Conservation (phyloP, 495 filamentous ascomycete species). For the Letharia columbiana region DNA sequence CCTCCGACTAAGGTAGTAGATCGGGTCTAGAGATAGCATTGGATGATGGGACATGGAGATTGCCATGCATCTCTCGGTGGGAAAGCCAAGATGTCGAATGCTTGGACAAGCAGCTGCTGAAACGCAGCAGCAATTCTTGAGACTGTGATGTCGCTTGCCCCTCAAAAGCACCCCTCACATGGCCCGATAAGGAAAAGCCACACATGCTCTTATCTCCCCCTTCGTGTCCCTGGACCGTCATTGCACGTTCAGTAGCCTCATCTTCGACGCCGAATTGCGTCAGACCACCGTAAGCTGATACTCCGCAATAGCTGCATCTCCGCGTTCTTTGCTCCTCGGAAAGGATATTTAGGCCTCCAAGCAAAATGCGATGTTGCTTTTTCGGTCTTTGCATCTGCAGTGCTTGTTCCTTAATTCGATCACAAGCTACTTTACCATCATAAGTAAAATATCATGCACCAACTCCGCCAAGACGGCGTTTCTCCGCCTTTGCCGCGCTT, state of each 20-base stretch:
- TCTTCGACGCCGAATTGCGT: background rate
- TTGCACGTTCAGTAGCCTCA: background rate
- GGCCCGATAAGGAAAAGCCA: constrained; percentile 18
- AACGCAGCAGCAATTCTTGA: background rate
- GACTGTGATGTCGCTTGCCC: background rate
- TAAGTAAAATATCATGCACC: background rate
- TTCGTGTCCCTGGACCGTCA: background rate
- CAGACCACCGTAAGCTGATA: background rate
- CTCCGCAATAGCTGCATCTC: background rate
- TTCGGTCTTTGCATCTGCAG: background rate
- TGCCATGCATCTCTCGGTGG: background rate
- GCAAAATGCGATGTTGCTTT: background rate
- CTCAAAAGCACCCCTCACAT: background rate
- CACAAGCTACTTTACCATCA: background rate
- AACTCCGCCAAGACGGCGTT: background rate
- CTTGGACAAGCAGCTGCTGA: background rate
- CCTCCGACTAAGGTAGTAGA: too few species aligned
- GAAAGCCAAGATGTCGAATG: background rate
- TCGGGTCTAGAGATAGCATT: too few species aligned
- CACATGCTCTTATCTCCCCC: constrained; percentile 6
- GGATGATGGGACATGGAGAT: background rate
- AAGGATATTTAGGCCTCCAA: background rate
- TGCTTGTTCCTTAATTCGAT: background rate
- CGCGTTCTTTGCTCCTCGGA: background rate
- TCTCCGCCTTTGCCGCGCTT: constrained; percentile 3